These are phyloP conservation scores for Phytophthora boehmeriae DNA, from an alignment of 352 stramenopile genomes.

Conservation along the genomic window DNA sequence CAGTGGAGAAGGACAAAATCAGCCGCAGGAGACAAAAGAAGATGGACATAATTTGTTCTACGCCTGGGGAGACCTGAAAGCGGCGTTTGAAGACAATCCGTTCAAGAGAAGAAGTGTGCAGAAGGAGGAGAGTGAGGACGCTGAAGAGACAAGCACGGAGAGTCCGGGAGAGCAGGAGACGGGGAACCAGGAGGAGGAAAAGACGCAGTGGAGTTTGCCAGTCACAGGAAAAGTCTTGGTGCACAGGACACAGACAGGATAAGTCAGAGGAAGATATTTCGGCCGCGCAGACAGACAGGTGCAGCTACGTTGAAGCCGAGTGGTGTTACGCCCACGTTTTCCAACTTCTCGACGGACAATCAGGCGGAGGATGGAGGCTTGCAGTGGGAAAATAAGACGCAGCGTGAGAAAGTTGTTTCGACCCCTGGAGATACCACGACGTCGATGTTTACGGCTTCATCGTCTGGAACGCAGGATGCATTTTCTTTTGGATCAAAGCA, in stretches of 20 bases:
- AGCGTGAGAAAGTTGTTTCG: background rate
- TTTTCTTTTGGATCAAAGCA: conserved; percentile 14
- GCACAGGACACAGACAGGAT: background rate
- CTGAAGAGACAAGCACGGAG: background rate
- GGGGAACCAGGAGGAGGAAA: background rate
- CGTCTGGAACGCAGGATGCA: conserved; percentile 9
- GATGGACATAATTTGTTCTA: conserved; percentile 10
- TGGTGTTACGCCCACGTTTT: background rate
- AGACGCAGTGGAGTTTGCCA: background rate
- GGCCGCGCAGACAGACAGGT: background rate
- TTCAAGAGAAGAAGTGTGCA: conserved; percentile 29
- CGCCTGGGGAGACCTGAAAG: conserved; percentile 30
- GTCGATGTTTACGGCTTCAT: background rate
- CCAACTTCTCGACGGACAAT: background rate
- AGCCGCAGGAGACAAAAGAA: background rate
- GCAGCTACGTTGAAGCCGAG: background rate
- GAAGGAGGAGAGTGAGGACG: background rate
- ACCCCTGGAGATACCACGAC: background rate
- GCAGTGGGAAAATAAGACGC: background rate
- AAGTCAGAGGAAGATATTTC: background rate
- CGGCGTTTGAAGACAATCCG: conserved; percentile 23
- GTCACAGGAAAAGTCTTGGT: background rate
- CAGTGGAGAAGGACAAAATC: background rate
- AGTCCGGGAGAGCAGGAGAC: background rate
- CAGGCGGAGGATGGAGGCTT: background rate